phyloP scores from a whole-genome alignment of 371 early-diverging fungal genomes.

The Massospora cicadina region DNA sequence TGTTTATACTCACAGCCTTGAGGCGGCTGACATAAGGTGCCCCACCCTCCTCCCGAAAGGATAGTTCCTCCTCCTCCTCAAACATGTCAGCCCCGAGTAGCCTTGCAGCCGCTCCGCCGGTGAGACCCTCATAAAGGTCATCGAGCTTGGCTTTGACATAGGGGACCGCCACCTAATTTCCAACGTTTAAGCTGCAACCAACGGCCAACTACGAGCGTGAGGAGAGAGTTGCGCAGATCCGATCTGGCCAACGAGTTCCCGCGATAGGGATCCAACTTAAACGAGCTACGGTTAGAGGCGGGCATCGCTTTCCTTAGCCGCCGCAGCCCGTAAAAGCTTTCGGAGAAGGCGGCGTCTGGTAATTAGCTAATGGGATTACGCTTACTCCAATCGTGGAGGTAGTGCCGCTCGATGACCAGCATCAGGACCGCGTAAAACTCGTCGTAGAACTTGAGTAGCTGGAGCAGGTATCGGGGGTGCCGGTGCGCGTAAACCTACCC shows the following conservation, averaged over 20 bases:
- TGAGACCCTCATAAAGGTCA: conserved; percentile 40
- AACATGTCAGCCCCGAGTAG: conserved; percentile 38
- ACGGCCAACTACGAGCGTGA: conserved; percentile 3
- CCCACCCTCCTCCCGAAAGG: neutral
- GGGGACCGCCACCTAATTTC: conserved; percentile 35
- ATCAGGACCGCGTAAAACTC: conserved; percentile 59
- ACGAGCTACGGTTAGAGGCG: conserved; percentile 9
- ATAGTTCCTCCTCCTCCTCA: conserved; percentile 17
- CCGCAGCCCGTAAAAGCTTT: conserved; percentile 82
- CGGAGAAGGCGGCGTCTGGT: conserved; percentile 67
- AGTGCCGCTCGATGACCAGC: conserved; percentile 62
- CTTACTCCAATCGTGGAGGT: conserved; percentile 57
- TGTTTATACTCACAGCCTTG: neutral
- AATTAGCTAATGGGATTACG: neutral
- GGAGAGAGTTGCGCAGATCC: conserved; percentile 44
- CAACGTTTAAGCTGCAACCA: neutral
- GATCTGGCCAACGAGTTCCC: conserved; percentile 15
- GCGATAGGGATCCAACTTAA: neutral
- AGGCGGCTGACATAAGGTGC: neutral
- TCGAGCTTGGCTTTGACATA: conserved; percentile 58
- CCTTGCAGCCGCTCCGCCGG: conserved; percentile 43
- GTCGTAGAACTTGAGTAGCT: conserved; percentile 55
- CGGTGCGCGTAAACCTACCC: conserved; percentile 67
- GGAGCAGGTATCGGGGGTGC: conserved; percentile 64
- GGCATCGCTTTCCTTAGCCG: conserved; percentile 23